phyloP scores from a whole-genome alignment of 2,329 filamentous ascomycete genomes.

The Colletotrichum lini region DNA sequence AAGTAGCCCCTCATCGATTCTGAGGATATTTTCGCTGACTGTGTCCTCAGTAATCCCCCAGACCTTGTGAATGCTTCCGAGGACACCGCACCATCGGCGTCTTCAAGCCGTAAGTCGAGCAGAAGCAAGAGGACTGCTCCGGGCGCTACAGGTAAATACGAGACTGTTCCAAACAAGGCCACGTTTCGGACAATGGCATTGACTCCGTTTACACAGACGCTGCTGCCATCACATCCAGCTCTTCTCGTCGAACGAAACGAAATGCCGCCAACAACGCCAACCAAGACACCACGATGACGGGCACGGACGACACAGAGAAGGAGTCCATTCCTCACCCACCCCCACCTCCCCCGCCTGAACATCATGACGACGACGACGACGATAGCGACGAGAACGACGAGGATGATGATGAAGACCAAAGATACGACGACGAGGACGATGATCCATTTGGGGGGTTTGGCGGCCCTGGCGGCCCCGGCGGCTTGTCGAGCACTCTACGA shows the following conservation, averaged over 20 bases:
- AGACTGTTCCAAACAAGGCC: neutral
- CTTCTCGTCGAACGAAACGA: constrained; percentile 68
- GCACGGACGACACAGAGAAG: constrained; percentile 71
- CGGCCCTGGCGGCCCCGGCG: constrained; percentile 73
- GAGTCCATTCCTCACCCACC: constrained; percentile 60
- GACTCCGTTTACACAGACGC: constrained; percentile 50
- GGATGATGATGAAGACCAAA: constrained; percentile 57
- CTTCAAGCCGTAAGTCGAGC: constrained; percentile 80
- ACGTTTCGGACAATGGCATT: constrained; percentile 2
- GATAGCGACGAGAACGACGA: constrained; percentile 65
- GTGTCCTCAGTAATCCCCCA: constrained; percentile 65
- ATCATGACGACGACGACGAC: constrained; percentile 57
- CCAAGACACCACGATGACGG: constrained; percentile 80
- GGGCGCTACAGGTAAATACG: constrained; percentile 56
- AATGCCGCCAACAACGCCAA: constrained; percentile 64
- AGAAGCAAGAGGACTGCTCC: constrained; percentile 77
- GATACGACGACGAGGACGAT: constrained; percentile 71
- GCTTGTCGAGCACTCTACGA: constrained; percentile 84
- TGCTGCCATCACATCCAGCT: constrained; percentile 53
- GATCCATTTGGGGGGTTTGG: constrained; percentile 78
- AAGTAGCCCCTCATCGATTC: constrained; percentile 51
- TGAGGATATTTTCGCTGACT: neutral
- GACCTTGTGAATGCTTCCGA: constrained; percentile 76
- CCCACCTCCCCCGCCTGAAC: constrained; percentile 55
- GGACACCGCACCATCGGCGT: constrained; percentile 68